Evolutionary conservation across 345 rosid species (phyloP), one percentile per base, ranked within the genome.

Genomic region (Euphorbia pulcherrima): DNA sequence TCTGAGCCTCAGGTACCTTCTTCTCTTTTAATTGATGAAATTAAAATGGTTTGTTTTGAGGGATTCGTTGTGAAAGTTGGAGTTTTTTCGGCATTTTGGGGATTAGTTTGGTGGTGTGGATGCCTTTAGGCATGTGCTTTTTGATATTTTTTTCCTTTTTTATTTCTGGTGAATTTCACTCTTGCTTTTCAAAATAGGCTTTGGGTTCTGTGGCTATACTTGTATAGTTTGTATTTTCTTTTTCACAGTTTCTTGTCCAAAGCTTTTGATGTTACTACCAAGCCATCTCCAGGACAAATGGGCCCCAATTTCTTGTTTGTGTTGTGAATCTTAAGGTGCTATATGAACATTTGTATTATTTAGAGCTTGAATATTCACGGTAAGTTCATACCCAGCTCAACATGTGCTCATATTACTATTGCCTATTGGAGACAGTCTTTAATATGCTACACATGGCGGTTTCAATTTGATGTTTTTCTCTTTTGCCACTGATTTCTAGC

Each of bases 1-100:
- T 80, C 83, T 23, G 87, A 86, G 75, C 79, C 98, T 78, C 98
- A 90, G 97, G 98, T 90, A 69, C 44, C 74, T 67, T 8, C 28
- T n/a, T 53, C 16, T n/a, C n/a, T 46, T 56, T 10, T 14, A 17
- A 2, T 48, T 54, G n/a, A 30, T 65, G 20, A 6, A 58, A 35
- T 17, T 39, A 50, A 29, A 23, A 29, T 55, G 5, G 39, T 29
- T 30, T 33, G 30, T 53, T 58, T 41, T 39, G 23, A 44, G 62
- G 14, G 52, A 30, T 60, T 60, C 27, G 62, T 52, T 60, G 55
- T 24, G 59, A 51, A 50, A 60, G 57, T 54, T 61, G 26, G 55
- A 53, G 23, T 64, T 20, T 37, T 64, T 26, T 41, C 24, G 20
- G 44, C 46, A 20, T 74, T 68, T 44, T 40, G 27, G 64, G 54